A percentile compares a stretch with the other conserved stretches of the same genome.
phyloP scores from a whole-genome alignment of 2,329 filamentous ascomycete species.

The Fusarium pseudocircinatum region DNA sequence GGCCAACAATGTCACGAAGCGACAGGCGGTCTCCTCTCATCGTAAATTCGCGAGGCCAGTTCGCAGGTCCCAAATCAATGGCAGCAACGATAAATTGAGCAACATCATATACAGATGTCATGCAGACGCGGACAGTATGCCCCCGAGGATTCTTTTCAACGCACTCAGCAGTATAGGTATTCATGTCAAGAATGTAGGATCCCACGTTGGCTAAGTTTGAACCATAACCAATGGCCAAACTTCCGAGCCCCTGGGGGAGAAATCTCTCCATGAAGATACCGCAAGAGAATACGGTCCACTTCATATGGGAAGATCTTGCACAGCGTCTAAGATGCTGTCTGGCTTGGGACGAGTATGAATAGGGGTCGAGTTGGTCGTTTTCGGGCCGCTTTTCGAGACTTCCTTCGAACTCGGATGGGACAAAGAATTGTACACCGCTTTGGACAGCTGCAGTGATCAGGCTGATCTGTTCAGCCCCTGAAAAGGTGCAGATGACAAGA shows the following conservation, averaged over 20 bases:
- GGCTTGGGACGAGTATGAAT: slow-evolving; percentile 60
- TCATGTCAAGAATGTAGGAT: slow-evolving; percentile 73
- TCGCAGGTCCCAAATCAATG: slow-evolving; percentile 66
- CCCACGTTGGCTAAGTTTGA: slow-evolving; percentile 66
- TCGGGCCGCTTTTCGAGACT: slow-evolving; percentile 62
- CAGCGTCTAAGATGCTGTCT: slow-evolving; percentile 66
- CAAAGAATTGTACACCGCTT: slow-evolving; percentile 73
- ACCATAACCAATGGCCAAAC: slow-evolving; percentile 66
- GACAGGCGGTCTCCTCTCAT: slow-evolving; percentile 74
- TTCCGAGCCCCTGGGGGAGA: slow-evolving; percentile 70
- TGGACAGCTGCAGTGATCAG: slow-evolving; percentile 77
- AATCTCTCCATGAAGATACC: slow-evolving; percentile 82
- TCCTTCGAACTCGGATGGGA: slow-evolving; percentile 81
- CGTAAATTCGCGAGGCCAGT: slow-evolving; percentile 75
- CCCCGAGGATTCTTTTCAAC: slow-evolving; percentile 64
- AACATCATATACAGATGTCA: slow-evolving; percentile 77
- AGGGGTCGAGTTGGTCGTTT: slow-evolving; percentile 69
- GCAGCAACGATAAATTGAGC: slow-evolving; percentile 77
- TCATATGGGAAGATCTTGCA: slow-evolving; percentile 60
- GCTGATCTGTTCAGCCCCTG: slow-evolving; percentile 71
- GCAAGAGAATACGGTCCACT: slow-evolving; percentile 76
- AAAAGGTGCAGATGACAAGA: slow-evolving; percentile 79
- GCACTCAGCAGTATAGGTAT: slow-evolving; percentile 66
- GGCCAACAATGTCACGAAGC: slow-evolving; percentile 66
- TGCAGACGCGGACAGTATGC: slow-evolving; percentile 64